These are phyloP conservation scores for Suhomyces coccinellae DNA, from an alignment of 1,139 yeast genomes.

Conservation along the genomic window DNA sequence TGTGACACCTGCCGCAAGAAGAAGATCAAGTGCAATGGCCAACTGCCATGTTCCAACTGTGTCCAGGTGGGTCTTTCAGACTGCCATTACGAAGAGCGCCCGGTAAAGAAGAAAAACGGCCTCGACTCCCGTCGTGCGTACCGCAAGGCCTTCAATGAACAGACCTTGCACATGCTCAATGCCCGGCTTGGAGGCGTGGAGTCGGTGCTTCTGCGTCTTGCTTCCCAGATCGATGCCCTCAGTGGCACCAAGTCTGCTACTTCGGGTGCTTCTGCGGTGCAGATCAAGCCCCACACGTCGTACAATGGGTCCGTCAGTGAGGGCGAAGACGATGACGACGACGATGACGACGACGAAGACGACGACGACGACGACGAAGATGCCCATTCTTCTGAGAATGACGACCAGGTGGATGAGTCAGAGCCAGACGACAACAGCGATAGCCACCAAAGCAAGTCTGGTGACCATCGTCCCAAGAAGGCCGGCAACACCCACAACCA, in stretches of 20 bases:
- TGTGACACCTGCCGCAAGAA: constrained; percentile 29
- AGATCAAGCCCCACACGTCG: constrained; percentile 4
- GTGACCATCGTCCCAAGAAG: not conserved
- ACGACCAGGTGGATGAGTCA: not conserved
- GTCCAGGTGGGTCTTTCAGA: constrained; percentile 18
- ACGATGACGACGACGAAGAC: constrained; percentile 2
- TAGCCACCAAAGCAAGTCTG: too few species aligned
- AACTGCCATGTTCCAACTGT: constrained; percentile 25
- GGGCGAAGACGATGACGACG: constrained; percentile 4
- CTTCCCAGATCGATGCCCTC: constrained; percentile 18
- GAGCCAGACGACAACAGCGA: not conserved
- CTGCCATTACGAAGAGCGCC: constrained; percentile 33
- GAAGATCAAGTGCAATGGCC: constrained; percentile 30
- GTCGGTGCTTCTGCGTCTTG: constrained; percentile 21
- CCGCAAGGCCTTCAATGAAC: not conserved
- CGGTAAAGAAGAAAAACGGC: constrained; percentile 17
- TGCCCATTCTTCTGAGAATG: not conserved
- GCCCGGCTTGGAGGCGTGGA: constrained; percentile 26
- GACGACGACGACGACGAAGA: not conserved
- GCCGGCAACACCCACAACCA: not conserved
- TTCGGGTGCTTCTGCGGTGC: not conserved
- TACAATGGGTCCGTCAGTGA: not conserved
- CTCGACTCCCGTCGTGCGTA: not conserved
- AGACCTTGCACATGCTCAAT: constrained; percentile 23
- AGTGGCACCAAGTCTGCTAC: constrained; percentile 3